Evolutionary conservation across 129 eudicot species (phyloP).

Genomic region (Deinandra increscens): DNA sequence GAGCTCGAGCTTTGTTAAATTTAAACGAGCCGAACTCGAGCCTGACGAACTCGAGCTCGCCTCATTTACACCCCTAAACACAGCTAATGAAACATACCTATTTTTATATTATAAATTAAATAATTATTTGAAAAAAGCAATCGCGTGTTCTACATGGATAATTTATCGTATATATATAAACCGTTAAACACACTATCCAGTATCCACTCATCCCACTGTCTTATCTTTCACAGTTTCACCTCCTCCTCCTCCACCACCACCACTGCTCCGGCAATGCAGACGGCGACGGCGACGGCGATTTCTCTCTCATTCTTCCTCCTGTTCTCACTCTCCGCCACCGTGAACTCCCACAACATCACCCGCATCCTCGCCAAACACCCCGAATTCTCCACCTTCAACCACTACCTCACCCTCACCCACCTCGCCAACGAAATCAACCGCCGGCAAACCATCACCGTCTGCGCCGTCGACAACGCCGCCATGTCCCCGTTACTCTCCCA

Average conservation of each 20-base stretch:
- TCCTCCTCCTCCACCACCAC: conserved; percentile 10
- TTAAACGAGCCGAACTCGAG: no score
- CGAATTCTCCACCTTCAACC: conserved; percentile 58
- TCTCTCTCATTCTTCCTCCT: conserved; percentile 34
- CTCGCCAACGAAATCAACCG: conserved; percentile 66
- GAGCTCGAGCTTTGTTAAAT: no score
- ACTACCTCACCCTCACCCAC: conserved; percentile 64
- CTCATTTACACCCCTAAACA: no score
- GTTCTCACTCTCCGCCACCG: conserved; percentile 42
- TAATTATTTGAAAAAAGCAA: neutral
- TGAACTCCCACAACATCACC: conserved; percentile 67
- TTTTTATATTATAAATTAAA: no score
- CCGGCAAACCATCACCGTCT: conserved; percentile 60
- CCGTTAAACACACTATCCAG: neutral
- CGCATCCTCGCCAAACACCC: conserved; percentile 73
- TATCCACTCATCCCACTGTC: conserved; percentile 16
- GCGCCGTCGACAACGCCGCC: conserved; percentile 59
- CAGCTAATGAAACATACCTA: no score
- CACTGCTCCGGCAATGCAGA: conserved; percentile 27
- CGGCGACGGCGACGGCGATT: conserved; percentile 17
- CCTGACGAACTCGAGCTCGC: no score
- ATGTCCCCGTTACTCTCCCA: conserved; percentile 45
- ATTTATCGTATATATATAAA: no score
- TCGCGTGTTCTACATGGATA: neutral
- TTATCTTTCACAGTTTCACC: conserved; percentile 23